Evolutionary conservation across 2,329 filamentous ascomycete species (phyloP), one percentile per base, ranked within the genome.

Genomic region (Boeremia exigua): DNA sequence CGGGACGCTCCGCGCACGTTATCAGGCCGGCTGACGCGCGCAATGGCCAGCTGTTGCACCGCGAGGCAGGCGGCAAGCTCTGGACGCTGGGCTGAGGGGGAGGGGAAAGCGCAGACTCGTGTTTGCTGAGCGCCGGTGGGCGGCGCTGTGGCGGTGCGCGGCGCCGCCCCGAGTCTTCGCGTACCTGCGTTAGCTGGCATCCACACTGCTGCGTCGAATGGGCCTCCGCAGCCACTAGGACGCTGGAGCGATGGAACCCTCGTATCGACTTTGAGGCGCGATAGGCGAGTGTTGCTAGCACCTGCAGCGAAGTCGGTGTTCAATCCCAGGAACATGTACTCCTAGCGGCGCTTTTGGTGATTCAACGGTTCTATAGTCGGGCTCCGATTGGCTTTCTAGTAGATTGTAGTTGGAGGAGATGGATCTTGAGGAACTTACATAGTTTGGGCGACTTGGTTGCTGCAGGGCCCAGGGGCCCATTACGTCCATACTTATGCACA

Each of bases 401-500:
- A 12, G 10, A 25, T 17, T 30, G 30, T 15, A 37, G 40, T 39
- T 40, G 23, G 15, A 34, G 12, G 12, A 33, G 14, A 39, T 39
- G 46, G 23, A 19, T 34, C 15, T 23, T 28, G n/a, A 33, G 29
- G 12, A 42, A 19, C 19, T 23, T 23, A 38, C 5, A 9, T 46
- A 36, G 7, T 11, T 38, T 34, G 33, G 36, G 40, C 34, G 46
- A 30, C 29, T 25, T 46, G 23, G 46, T 47, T 15, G 47, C 34
- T 55, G 46, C 53, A 50, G 36, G 36, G 36, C 34, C 34, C 46
- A 55, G 52, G 46, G 46, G 52, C 17, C 40, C 10, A 42, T 42
- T 50, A 30, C 46, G 29, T 46, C 29, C 8, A 15, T 42, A 32
- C 42, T 42, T 9, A 11, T 43, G 10, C n/a, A n/a, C 29, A 7